phyloP scores from a whole-genome alignment of 2,329 filamentous ascomycete genomes.

The Sporothrix globosa region DNA sequence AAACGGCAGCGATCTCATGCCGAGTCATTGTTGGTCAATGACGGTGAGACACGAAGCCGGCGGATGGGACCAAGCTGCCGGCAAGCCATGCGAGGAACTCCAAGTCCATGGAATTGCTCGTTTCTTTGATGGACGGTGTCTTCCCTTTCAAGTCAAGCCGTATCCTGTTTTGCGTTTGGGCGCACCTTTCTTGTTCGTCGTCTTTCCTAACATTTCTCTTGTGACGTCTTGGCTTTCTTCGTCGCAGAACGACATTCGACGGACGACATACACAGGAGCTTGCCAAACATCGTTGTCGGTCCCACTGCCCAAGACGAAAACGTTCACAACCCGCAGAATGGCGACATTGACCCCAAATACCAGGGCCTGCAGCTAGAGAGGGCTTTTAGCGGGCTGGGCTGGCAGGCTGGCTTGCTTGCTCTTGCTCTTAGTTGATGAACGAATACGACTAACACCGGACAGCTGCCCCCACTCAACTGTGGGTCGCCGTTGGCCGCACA shows the following conservation, averaged over 20 bases:
- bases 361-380: too few relatives aligned
- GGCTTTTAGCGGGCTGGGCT: not conserved
- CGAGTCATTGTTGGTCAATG: slow-evolving; percentile 6
- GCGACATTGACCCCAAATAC: slow-evolving; percentile 30
- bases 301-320: not conserved
- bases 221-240: not conserved
- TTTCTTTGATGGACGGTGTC: too few relatives aligned
- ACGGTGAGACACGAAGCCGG: not conserved
- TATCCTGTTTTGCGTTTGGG: not conserved
- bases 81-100: too few relatives aligned
- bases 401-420: too few relatives aligned
- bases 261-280: not conserved
- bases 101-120: too few relatives aligned
- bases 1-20: not conserved
- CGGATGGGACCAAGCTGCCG: not conserved
- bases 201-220: not conserved
- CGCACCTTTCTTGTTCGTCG: not conserved
- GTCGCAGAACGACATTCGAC: too few relatives aligned
- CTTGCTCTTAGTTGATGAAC: too few relatives aligned
- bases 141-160: not conserved
- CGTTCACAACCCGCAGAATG: slow-evolving; percentile 30
- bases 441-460: too few relatives aligned
- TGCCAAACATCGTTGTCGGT: not conserved
- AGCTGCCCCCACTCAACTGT: not conserved
- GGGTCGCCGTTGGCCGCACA: not conserved